Base-by-base conservation (phyloP, 1,139 yeast species). In the Pichia cactophila region DNA sequence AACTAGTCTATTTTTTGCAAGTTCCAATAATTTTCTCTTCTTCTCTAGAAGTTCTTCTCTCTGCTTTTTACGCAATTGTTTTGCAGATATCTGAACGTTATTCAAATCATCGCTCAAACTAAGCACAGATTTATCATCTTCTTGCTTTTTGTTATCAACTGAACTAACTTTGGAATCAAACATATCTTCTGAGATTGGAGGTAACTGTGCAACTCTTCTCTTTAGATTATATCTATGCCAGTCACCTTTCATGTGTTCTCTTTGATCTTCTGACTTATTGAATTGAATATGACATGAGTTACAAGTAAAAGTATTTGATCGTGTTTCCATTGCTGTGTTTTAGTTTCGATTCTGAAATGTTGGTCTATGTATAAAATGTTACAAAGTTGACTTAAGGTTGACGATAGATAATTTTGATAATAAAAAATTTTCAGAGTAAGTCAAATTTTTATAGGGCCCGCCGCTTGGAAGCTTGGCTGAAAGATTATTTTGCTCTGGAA, bases 241-340 rank as follows among this genome's bases (percentile, higher is more conserved):
- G 53, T 84, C 94, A 3, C 86, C 72, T 61, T 75, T 87, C 97
- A 92, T 94, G 62, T 92, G 99, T 47, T 73, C 72, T 61, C 97
- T 75, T 69, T 92, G 99, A 55, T 80, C 78, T 50, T 81, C 87
- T 4, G 95, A 82, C 16, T 80, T 72, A 23, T 82, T 77, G 62
- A 92, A 92, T 48, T 80, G 82, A 54, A 90, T 74, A 12, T 81
- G 83, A 66, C 98, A 92, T 26, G 96, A 83, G 65, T 89, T 90
- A 69, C 98, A 92, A 6, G 97, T 90, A 48, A 46, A 58, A 8
- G 20, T 42, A 8, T 41, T 26, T 6, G 56, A 33, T 38, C 45
- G 43, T 8, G 46, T 51, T 37, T 48, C 50, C 49, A 51, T 50
- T 17, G 14, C 41, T 23, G 41, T 31, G 12, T 11, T 31, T 3